Percentiles rank a stretch among this genome's conserved stretches.
These are phyloP conservation scores for Aspergillus oerlinghausenensis DNA, from an alignment of 2,329 filamentous ascomycete genomes.

Conservation along the genomic window DNA sequence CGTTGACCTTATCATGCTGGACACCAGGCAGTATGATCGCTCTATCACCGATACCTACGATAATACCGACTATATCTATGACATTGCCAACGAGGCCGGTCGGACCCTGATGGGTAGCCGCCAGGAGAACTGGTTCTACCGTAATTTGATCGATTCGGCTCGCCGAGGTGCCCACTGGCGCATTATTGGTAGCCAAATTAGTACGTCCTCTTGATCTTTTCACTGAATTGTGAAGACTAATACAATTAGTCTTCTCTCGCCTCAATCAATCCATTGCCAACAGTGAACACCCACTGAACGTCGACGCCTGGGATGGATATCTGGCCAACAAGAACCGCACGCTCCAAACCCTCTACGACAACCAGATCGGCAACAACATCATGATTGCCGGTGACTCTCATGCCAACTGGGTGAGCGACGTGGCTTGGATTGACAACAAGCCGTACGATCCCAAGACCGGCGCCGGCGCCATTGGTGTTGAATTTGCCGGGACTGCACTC, in stretches of 20 bases:
- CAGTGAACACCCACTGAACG: conserved; percentile 43
- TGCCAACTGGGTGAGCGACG: conserved; percentile 59
- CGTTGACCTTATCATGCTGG: conserved; percentile 64
- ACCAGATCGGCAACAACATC: conserved; percentile 68
- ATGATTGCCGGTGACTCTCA: conserved; percentile 69
- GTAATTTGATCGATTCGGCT: conserved; percentile 53
- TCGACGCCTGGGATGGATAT: conserved; percentile 64
- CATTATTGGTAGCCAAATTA: conserved; percentile 65
- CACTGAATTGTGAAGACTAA: conserved; percentile 5
- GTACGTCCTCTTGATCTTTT: conserved; percentile 12
- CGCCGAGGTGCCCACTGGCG: conserved; percentile 66
- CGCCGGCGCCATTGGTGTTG: conserved; percentile 55
- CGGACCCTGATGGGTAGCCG: conserved; percentile 66
- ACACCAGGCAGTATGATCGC: conserved; percentile 65
- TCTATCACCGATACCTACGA: conserved; percentile 57
- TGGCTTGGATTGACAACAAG: conserved; percentile 54
- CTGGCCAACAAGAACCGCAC: conserved; percentile 67
- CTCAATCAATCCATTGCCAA: conserved; percentile 26
- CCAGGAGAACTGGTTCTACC: conserved; percentile 73
- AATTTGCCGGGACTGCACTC: conserved; percentile 65
- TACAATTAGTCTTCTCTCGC: not conserved
- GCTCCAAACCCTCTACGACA: conserved; percentile 59
- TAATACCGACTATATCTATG: conserved; percentile 59
- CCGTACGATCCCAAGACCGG: conserved; percentile 52
- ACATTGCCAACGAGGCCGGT: conserved; percentile 62